Evolutionary conservation across 495 filamentous ascomycete species (phyloP).

Genomic region (Hypoxylon intermedium): DNA sequence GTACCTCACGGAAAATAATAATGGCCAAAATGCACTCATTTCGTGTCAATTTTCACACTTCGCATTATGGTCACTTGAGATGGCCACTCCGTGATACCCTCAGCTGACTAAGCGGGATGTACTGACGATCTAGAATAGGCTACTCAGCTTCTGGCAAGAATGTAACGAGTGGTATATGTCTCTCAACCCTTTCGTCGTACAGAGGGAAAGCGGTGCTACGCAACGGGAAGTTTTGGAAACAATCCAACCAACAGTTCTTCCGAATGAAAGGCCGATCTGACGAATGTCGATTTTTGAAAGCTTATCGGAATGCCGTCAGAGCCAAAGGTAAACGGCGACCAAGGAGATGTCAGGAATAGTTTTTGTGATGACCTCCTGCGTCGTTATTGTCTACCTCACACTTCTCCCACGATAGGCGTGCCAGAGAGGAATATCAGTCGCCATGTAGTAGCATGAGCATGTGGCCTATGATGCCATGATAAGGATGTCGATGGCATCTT

Average conservation of each 20-base stretch:
- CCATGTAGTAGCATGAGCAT: constrained; percentile 11
- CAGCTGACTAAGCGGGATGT: constrained; percentile 31
- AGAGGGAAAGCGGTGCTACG: not conserved
- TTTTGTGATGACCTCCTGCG: constrained; percentile 6
- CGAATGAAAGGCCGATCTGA: not conserved
- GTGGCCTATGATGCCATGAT: constrained; percentile 32
- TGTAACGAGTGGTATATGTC: not conserved
- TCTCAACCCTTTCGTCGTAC: not conserved
- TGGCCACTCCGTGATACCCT: constrained; percentile 24
- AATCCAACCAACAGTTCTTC: not conserved
- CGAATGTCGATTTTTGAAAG: not conserved
- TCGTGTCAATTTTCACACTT: constrained; percentile 14
- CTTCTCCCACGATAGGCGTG: not conserved
- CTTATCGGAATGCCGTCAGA: not conserved
- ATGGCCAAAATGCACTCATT: constrained; percentile 15
- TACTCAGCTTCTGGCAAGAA: constrained; percentile 1
- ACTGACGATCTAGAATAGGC: no score
- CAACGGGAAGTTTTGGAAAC: not conserved
- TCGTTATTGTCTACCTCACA: constrained; percentile 24
- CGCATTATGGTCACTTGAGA: constrained; percentile 4
- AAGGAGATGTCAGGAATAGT: not conserved
- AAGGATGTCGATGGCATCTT: no score
- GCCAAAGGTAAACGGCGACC: not conserved
- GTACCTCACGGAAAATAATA: constrained; percentile 13
- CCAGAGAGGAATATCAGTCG: constrained; percentile 5